Conservation (phyloP, 768 basidiomycete species). For the Crepidotus variabilis region DNA sequence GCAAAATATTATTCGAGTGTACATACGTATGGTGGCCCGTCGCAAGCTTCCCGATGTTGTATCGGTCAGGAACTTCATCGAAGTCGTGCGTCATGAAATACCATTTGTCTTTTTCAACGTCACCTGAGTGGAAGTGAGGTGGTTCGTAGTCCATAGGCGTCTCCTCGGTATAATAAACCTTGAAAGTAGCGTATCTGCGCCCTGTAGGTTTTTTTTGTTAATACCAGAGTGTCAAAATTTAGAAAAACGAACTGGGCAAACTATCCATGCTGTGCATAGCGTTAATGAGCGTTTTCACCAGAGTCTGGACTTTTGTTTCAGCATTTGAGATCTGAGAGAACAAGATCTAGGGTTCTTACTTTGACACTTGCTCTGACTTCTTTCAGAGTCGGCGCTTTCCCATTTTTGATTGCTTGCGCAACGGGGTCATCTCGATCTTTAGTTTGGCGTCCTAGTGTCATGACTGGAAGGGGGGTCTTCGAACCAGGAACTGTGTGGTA, state of each 20-base stretch:
- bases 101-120: constrained; percentile 70
- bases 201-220: constrained; percentile 34
- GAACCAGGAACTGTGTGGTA: constrained; percentile 68
- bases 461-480: constrained; percentile 56
- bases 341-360: constrained; percentile 30
- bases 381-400: constrained; percentile 65
- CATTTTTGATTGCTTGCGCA: constrained; percentile 51
- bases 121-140: constrained; percentile 70
- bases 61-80: constrained; percentile 72
- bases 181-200: constrained; percentile 84
- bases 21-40: constrained; percentile 73
- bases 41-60: constrained; percentile 60
- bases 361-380: constrained; percentile 84
- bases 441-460: constrained; percentile 52
- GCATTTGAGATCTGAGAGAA: background rate
- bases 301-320: constrained; percentile 37
- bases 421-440: constrained; percentile 48
- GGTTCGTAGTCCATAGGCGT: constrained; percentile 85
- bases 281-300: constrained; percentile 75
- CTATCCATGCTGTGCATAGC: constrained; percentile 79
- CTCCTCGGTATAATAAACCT: constrained; percentile 77
- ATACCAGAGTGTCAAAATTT: background rate
- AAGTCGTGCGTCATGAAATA: constrained; percentile 76
- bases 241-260: constrained; percentile 58
- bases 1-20: background rate